Conservation (phyloP, 2,329 filamentous ascomycete genomes). For the Fusarium continuum region DNA sequence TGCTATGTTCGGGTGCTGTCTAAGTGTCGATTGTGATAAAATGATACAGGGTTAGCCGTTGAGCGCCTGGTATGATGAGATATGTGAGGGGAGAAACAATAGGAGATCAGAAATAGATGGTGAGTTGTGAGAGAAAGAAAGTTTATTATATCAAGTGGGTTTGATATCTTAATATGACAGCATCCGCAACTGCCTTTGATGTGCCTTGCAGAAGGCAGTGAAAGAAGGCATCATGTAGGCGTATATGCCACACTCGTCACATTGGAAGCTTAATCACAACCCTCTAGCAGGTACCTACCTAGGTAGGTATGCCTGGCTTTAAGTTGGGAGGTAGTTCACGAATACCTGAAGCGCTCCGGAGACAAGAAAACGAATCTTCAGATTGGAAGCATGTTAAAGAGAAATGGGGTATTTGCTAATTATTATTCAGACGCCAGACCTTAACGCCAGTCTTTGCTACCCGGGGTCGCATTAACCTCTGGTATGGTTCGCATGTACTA, state of each 20-base stretch:
- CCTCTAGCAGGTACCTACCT: too few relatives aligned
- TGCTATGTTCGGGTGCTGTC: not conserved
- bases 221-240: not conserved
- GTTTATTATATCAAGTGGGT: not conserved
- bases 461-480: not conserved
- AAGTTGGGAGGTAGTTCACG: not conserved
- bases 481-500: not conserved
- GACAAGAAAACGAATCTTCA: not conserved
- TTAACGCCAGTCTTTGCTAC: slow-evolving; percentile 25
- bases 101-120: not conserved
- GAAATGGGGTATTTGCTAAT: not conserved
- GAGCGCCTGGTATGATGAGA: not conserved
- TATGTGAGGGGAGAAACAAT: too few relatives aligned
- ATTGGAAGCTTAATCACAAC: too few relatives aligned
- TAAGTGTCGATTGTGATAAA: not conserved
- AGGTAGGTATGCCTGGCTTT: not conserved
- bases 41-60: not conserved
- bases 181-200: not conserved
- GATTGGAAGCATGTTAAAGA: not conserved
- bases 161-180: too few relatives aligned
- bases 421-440: slow-evolving; percentile 22
- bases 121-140: not conserved
- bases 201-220: not conserved
- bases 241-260: not conserved
- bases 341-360: not conserved